Evolutionary conservation across 768 basidiomycete genomes (phyloP).

Genomic region (Rhizopogon vinicolor): DNA sequence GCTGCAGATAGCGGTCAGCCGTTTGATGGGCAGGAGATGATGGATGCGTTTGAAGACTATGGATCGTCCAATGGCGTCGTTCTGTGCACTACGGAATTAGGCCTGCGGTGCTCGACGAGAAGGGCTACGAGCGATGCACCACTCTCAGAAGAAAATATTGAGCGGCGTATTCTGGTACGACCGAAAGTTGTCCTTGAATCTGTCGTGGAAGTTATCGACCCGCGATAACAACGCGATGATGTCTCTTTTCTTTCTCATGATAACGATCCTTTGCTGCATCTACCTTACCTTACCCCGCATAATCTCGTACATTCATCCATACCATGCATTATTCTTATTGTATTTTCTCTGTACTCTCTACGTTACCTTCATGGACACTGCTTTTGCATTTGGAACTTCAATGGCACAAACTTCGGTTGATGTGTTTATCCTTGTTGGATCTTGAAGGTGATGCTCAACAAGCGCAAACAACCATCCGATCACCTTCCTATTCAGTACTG

Average conservation of each 20-base stretch:
- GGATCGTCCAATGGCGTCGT: constrained; percentile 46
- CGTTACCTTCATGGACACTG: constrained; percentile 9
- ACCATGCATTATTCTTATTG: neutral
- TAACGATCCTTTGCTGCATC: neutral
- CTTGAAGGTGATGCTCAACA: neutral
- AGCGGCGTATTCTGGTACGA: constrained; percentile 55
- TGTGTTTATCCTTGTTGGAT: constrained; percentile 6
- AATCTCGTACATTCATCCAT: neutral
- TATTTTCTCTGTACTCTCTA: constrained; percentile 11
- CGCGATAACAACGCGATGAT: constrained; percentile 21
- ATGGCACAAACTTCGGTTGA: neutral
- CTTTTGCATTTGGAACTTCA: neutral
- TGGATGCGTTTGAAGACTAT: constrained; percentile 61
- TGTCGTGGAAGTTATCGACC: constrained; percentile 49
- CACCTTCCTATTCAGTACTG: neutral
- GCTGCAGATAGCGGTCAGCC: constrained; percentile 49
- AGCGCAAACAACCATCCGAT: neutral
- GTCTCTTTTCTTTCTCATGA: neutral
- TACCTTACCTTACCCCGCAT: neutral
- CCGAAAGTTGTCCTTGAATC: constrained; percentile 79
- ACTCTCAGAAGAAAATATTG: constrained; percentile 40
- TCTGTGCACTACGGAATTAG: constrained; percentile 68
- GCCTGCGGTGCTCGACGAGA: constrained; percentile 59
- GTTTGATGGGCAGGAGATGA: constrained; percentile 50
- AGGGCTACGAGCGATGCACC: constrained; percentile 22